phyloP scores from a whole-genome alignment of 805 yeast genomes.

The Dipodascopsis uninucleata region DNA sequence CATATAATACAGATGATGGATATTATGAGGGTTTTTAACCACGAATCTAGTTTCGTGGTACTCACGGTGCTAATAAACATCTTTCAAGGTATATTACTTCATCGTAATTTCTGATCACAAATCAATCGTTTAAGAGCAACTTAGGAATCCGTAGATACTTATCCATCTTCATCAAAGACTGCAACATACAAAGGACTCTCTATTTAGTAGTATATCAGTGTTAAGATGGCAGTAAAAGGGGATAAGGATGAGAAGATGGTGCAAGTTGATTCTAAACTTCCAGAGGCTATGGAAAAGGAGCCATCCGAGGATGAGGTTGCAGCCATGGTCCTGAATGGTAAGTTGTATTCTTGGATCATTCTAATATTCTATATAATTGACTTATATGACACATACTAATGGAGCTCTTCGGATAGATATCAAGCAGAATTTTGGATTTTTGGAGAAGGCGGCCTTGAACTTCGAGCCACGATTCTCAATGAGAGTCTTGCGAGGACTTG shows the following conservation, averaged over 20 bases:
- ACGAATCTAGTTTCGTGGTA: no score
- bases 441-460: conserved; percentile 60
- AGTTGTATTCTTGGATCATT: conserved; percentile 1
- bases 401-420: conserved; percentile 30
- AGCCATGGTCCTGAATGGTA: conserved; percentile 20
- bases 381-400: neutral
- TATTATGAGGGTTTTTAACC: no score
- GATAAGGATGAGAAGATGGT: conserved; percentile 20
- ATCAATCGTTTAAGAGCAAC: no score
- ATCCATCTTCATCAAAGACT: neutral
- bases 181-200: neutral
- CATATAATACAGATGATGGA: no score
- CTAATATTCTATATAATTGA: neutral
- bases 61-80: no score
- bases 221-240: conserved; percentile 1
- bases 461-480: conserved; percentile 85
- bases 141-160: no score
- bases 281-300: conserved; percentile 5
- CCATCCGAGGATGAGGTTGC: conserved; percentile 20
- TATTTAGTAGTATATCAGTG: no score
- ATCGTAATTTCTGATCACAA: no score
- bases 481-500: conserved; percentile 79
- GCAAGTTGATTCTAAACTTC: conserved; percentile 11
- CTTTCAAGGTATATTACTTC: no score
- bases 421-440: conserved; percentile 43